Conservation (phyloP, 441 rosid species). For the Erysimum cheiri region DNA sequence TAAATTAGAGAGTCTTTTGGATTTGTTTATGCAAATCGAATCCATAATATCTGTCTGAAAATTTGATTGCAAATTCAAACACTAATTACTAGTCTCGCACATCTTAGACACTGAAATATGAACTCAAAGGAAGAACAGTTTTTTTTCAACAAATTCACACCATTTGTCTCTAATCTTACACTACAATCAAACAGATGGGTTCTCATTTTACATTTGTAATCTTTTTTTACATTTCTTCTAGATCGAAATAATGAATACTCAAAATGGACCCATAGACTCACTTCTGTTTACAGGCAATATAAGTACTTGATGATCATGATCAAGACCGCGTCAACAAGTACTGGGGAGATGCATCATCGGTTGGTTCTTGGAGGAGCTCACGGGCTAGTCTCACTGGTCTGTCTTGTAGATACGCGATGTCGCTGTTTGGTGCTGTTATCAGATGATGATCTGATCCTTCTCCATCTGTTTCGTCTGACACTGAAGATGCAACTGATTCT, state of each 20-base stretch:
- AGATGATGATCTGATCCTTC: conserved; percentile 74
- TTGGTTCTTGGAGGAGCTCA: conserved; percentile 41
- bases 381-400: conserved; percentile 62
- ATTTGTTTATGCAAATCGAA: no score
- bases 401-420: conserved; percentile 71
- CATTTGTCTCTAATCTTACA: conserved; percentile 26
- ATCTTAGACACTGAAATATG: conserved; percentile 22
- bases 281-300: conserved; percentile 27
- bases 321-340: conserved; percentile 38
- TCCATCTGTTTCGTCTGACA: conserved; percentile 56
- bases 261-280: conserved; percentile 21
- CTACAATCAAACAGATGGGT: conserved; percentile 31
- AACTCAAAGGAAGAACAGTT: conserved; percentile 17
- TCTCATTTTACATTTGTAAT: conserved; percentile 2
- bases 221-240: conserved; percentile 35
- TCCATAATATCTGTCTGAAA: conserved; percentile 24
- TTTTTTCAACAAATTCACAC: conserved; percentile 34
- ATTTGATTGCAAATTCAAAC: background rate
- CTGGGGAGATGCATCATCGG: conserved; percentile 35
- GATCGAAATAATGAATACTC: conserved; percentile 20
- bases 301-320: conserved; percentile 25
- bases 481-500: conserved; percentile 57
- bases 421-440: conserved; percentile 66
- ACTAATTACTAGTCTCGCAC: background rate
- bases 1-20: no score